Conservation (phyloP, 257 asterid species). For the Galeopsis tetrahit region DNA sequence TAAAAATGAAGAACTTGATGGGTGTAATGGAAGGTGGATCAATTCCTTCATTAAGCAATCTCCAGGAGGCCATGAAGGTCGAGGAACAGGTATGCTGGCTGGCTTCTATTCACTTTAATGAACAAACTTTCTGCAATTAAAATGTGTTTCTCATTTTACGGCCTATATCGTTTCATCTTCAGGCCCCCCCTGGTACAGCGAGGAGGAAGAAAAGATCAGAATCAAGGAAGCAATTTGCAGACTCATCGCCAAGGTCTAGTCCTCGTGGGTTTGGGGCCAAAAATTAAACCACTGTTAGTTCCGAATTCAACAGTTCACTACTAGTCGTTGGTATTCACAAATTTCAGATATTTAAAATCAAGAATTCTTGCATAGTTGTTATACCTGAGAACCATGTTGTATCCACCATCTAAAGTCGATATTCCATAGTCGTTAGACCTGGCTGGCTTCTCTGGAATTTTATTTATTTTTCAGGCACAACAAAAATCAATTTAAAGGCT, state of each 20-base stretch:
- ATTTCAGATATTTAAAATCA: neutral
- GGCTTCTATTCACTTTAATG: conserved; percentile 16
- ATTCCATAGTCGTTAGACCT: neutral
- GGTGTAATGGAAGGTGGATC: conserved; percentile 97
- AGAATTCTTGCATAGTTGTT: neutral
- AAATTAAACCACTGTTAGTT: conserved; percentile 36
- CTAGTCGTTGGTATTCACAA: neutral
- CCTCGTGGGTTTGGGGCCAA: conserved; percentile 93
- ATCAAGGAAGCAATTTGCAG: conserved; percentile 74
- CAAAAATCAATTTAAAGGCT: neutral
- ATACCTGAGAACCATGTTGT: conserved; percentile 4
- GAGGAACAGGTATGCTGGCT: conserved; percentile 70
- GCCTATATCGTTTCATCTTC: conserved; percentile 26
- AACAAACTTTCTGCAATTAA: neutral
- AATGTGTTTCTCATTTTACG: neutral
- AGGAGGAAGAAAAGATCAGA: conserved; percentile 81
- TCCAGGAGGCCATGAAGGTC: conserved; percentile 82
- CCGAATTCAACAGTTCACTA: conserved; percentile 2
- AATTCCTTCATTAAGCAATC: conserved; percentile 79
- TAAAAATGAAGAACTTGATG: conserved; percentile 94
- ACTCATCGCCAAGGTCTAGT: conserved; percentile 60
- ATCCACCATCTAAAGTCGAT: conserved; percentile 23
- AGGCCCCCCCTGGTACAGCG: conserved; percentile 97
- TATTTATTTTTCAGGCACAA: neutral
- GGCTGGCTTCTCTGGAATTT: neutral